Evolutionary conservation across 2,329 filamentous ascomycete species (phyloP), one percentile per base, ranked within the genome.

Genomic region (Fusarium sp.): DNA sequence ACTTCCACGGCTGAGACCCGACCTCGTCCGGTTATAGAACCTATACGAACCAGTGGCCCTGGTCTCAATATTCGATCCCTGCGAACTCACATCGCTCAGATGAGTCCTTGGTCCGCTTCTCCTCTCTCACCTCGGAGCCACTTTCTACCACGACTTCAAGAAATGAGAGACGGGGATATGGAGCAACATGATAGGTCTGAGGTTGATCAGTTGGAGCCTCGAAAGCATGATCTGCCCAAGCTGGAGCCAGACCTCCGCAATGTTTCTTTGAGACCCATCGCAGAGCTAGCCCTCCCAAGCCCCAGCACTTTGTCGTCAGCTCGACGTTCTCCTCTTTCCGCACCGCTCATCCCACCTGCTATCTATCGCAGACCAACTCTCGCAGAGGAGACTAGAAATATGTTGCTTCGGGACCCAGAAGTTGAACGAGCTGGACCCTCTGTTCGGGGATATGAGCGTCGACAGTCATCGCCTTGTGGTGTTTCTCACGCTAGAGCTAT

Each of bases 81-180:
- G 9, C 49, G 53, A 47, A 46, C 58, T 17, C 52, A 57, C 9
- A 49, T 57, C 37, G 31, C 56, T 9, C 61, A 63, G 45, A 68
- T 68, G 49, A 69, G 63, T 17, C 65, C 68, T 36, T 68, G 63
- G 68, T 53, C 47, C 10, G 41, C 63, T 15, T 64, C 68, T 9
- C 58, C 68, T 10, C 58, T 65, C 27, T 70, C 68, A 1, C 66
- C 65, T 17, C 49, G 44, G 29, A 64, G 49, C 31, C 57, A 57
- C 14, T 65, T 60, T 23, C 52, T 54, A 23, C 58, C 61, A 33
- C 47, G 53, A 23, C 49, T 67, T 14, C 65, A 56, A 19, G 66
- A 68, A n/a, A 42, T 47, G 10, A 52, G 53, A 27, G 59, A 66
- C 35, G 56, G 61, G 31, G 39, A 51, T 19, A 60, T 61, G 51